Percentiles rank a stretch among this genome's conserved stretches.
These are phyloP conservation scores for Aspergillus amoenus DNA, from an alignment of 2,329 filamentous ascomycete species.

Conservation along the genomic window DNA sequence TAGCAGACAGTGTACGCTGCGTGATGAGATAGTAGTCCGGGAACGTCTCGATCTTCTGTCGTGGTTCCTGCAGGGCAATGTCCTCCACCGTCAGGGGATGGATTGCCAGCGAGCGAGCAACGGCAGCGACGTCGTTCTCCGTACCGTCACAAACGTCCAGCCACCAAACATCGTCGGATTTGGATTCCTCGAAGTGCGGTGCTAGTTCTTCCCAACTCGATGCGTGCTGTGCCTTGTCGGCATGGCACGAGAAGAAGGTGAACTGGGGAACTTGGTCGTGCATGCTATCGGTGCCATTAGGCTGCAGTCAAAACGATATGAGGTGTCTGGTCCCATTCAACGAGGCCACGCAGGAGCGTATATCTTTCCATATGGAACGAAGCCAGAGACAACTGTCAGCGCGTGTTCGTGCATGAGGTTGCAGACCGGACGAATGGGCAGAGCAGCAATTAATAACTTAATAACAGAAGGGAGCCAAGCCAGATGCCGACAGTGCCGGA, in stretches of 20 bases:
- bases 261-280: slow-evolving; percentile 56
- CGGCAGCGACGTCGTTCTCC: slow-evolving; percentile 77
- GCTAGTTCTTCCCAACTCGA: slow-evolving; percentile 20
- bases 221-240: slow-evolving; percentile 52
- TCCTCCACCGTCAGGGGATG: slow-evolving; percentile 94
- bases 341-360: not conserved
- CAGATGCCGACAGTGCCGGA: not conserved
- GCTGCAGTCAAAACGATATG: not conserved
- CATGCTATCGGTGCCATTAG: slow-evolving; percentile 4
- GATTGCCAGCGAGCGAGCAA: slow-evolving; percentile 89
- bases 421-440: not conserved
- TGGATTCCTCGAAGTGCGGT: slow-evolving; percentile 16
- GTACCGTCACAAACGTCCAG: slow-evolving; percentile 86
- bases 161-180: slow-evolving; percentile 71
- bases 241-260: slow-evolving; percentile 91
- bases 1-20: slow-evolving; percentile 79
- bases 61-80: slow-evolving; percentile 87
- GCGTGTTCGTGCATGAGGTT: not conserved
- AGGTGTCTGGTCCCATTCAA: not conserved
- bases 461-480: not conserved
- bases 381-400: not conserved
- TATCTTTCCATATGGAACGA: not conserved
- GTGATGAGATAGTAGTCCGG: slow-evolving; percentile 95
- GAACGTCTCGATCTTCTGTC: slow-evolving; percentile 97
- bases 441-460: not conserved